Conservation (phyloP, 2,329 filamentous ascomycete genomes). For the Berkeleyomyces rouxiae region DNA sequence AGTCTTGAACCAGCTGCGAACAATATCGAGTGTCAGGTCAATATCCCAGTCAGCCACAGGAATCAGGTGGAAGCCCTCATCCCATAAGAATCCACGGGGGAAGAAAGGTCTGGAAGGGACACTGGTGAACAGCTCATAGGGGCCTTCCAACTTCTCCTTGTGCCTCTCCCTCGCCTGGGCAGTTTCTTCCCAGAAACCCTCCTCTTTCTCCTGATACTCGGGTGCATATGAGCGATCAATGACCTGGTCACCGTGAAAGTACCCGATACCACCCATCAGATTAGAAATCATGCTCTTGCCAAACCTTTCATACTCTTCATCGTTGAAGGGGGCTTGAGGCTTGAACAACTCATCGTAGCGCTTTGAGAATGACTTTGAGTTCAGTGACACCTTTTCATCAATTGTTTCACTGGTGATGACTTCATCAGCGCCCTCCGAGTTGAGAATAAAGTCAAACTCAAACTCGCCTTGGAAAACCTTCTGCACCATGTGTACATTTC, state of each 20-base stretch:
- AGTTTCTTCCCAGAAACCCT: conserved; percentile 89
- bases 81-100: conserved; percentile 91
- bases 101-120: conserved; percentile 93
- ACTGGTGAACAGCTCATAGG: conserved; percentile 77
- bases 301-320: conserved; percentile 58
- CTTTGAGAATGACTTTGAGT: conserved; percentile 52
- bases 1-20: conserved; percentile 88
- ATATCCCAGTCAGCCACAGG: conserved; percentile 90
- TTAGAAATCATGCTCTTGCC: conserved; percentile 89
- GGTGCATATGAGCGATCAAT: conserved; percentile 83
- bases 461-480: conserved; percentile 83
- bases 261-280: conserved; percentile 81
- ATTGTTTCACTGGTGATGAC: conserved; percentile 45
- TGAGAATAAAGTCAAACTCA: conserved; percentile 80
- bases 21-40: conserved; percentile 70
- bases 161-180: conserved; percentile 58
- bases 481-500: conserved; percentile 77
- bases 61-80: conserved; percentile 89
- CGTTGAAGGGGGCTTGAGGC: conserved; percentile 59
- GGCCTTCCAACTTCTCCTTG: conserved; percentile 56
- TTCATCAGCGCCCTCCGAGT: conserved; percentile 47
- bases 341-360: conserved; percentile 55
- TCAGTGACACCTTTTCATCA: conserved; percentile 48
- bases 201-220: conserved; percentile 88
- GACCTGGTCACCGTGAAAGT: conserved; percentile 77